Conservation (phyloP, 306 rosid genomes). For the Ziziphus jujuba region DNA sequence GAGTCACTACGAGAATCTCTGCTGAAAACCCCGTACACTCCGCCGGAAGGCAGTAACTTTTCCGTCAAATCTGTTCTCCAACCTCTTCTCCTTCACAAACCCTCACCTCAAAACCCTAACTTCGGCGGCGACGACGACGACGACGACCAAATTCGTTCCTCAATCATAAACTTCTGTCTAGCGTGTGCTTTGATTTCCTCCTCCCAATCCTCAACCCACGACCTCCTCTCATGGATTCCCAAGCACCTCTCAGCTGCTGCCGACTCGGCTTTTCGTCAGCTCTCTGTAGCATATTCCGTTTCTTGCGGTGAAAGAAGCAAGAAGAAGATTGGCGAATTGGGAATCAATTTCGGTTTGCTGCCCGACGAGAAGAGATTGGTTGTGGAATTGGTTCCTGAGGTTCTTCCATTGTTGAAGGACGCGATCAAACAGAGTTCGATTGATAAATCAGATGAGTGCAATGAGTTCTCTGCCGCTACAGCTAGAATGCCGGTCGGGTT, state of each 20-base stretch:
- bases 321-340: slow-evolving; percentile 39
- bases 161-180: slow-evolving; percentile 60
- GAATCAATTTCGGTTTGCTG: slow-evolving; percentile 36
- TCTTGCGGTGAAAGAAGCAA: slow-evolving; percentile 29
- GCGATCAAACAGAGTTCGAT: slow-evolving; percentile 71
- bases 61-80: slow-evolving; percentile 61
- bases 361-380: slow-evolving; percentile 54
- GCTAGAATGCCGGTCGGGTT: slow-evolving; percentile 73
- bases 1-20: slow-evolving; percentile 43
- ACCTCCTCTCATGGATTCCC: slow-evolving; percentile 77
- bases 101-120: slow-evolving; percentile 17
- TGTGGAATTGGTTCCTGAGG: slow-evolving; percentile 62
- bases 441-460: slow-evolving; percentile 55
- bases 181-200: slow-evolving; percentile 72
- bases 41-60: slow-evolving; percentile 37
- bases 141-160: slow-evolving; percentile 26
- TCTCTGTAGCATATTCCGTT: slow-evolving; percentile 47
- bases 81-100: slow-evolving; percentile 49
- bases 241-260: slow-evolving; percentile 45
- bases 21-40: slow-evolving; percentile 34
- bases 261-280: slow-evolving; percentile 38
- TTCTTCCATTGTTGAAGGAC: slow-evolving; percentile 61
- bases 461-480: slow-evolving; percentile 78
- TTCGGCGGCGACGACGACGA: slow-evolving; percentile 8
- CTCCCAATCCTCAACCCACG: slow-evolving; percentile 44